Base-by-base conservation (phyloP, 805 yeast species). In the Kodamaea laetipori region DNA sequence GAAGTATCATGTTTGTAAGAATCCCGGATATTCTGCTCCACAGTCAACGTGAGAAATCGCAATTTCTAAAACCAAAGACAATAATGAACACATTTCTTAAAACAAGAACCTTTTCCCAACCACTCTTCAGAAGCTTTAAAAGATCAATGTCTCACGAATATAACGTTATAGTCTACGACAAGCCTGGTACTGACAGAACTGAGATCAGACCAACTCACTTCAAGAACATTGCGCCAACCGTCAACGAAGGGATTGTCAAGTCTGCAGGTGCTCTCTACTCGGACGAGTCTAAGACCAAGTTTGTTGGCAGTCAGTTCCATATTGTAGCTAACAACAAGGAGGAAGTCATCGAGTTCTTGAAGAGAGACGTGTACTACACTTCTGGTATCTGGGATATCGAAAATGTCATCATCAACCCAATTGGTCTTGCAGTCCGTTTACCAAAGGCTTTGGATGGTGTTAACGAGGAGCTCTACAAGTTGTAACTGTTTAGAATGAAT, bases 321-420 rank as follows among this genome's bases (percentile, higher is more conserved):
- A 52, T 86, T 39, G 67, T 71, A 46, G 92, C 92, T 26, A 81
- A 80, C 41, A 68, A 81, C 38, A 79, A 73, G 55, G 84, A 84
- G 49, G 84, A 84, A 50, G 81, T 84, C 8, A 49, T 83, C 35
- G 86, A 81, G 32, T 66, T 84, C 44, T 73, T 87, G 60, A 77
- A 81, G 55, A 54, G 67, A 38, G 95, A 87, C 58, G 60, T 80
- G 26, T 87, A 81, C 61, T 76, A 77, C 52, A 72, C 70, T 52
- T 70, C 72, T 26, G 90, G 89, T 1, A 75, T 87, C 47, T 87
- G 95, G 95, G 95, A 87, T 59, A 58, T 85, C 47, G 78, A 78
- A 28, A 74, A 71, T 43, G 82, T 77, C 13, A 56, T 81, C 50
- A 77, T 84, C 30, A 74, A 77, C 55, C 89, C 89, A 36, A 52